A percentile compares a stretch with the other conserved stretches of the same genome.
Evolutionary conservation across 495 filamentous ascomycete genomes (phyloP).

Genomic region (Neurospora africana): DNA sequence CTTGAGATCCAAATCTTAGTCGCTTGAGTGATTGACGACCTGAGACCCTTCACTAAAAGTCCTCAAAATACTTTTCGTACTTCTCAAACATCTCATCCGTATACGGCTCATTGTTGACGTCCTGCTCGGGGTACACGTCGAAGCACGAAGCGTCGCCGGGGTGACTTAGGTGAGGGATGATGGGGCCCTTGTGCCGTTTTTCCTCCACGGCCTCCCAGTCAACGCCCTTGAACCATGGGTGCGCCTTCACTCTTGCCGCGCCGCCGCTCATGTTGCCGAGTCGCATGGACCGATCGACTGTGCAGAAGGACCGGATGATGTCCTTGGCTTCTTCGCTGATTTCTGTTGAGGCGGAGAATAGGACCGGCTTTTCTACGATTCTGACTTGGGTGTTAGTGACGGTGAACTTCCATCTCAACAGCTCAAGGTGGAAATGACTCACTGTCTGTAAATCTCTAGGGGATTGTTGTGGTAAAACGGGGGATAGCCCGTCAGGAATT

Average conservation of each 20-base stretch:
- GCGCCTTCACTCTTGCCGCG: slow-evolving; percentile 67
- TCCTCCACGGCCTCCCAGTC: slow-evolving; percentile 79
- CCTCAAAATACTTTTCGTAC: slow-evolving; percentile 69
- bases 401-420: too few relatives aligned
- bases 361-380: slow-evolving; percentile 64
- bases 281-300: slow-evolving; percentile 75
- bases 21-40: not conserved
- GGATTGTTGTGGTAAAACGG: slow-evolving; percentile 96
- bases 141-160: slow-evolving; percentile 84
- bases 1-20: not conserved
- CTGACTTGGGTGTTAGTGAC: slow-evolving; percentile 25
- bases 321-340: slow-evolving; percentile 70
- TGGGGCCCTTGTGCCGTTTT: slow-evolving; percentile 62
- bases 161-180: slow-evolving; percentile 70
- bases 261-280: slow-evolving; percentile 83
- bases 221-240: slow-evolving; percentile 76
- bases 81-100: slow-evolving; percentile 60
- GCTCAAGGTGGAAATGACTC: slow-evolving; percentile 14
- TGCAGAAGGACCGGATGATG: slow-evolving; percentile 78
- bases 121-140: slow-evolving; percentile 66
- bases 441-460: slow-evolving; percentile 93
- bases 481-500: slow-evolving; percentile 90
- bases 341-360: slow-evolving; percentile 49
- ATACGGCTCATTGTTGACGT: slow-evolving; percentile 47
- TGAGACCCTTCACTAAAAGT: slow-evolving; percentile 44